Evolutionary conservation across 352 stramenopile genomes (phyloP), one percentile per base, ranked within the genome.

Genomic region (Peronospora destructor): DNA sequence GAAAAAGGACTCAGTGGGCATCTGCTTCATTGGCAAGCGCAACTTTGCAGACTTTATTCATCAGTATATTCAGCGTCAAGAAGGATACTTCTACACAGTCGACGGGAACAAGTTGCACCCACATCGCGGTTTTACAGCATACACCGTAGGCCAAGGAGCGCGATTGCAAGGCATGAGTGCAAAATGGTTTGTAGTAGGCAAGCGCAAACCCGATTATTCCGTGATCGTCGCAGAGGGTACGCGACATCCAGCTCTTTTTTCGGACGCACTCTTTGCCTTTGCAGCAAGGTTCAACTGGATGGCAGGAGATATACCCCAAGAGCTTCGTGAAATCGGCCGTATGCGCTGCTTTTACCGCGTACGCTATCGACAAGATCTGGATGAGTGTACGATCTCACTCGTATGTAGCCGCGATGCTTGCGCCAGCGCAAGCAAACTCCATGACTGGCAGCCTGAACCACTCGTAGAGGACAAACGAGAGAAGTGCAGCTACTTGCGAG

Each of bases 21-120:
- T 99, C 57, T 99, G 96, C 70, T 99, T 99, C 64, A 97, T 99
- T 38, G 95, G 95, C 37, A 98, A 97, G 63, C 83, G 91, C 42
- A 79, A 90, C 32, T 95, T 97, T 52, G 61, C 64, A 0, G 71
- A 96, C 28, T 98, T 98, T 54, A 87, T 98, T 44, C 75, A 91
- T 16, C 73, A 98, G 53, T 98, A 98, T 64, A 75, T 98, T 11
- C 47, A 64, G 11, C 69, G 63, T 10, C 33, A 30, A 42, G 58
- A 59, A 1, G 89, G 92, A 14, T 68, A 73, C 41, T 97, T 97
- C 61, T 67, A 91, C 45, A 84, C 76, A 0, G 66, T 91, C 0
- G 65, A 87, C 25, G 76, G 73, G 1, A 21, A 70, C 19, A 55
- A 51, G 10, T 49, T 98, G 42, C 71, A 95, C 14, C 45, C 57